Conservation (phyloP, 352 stramenopile genomes). For the Phytopythium aichiense region DNA sequence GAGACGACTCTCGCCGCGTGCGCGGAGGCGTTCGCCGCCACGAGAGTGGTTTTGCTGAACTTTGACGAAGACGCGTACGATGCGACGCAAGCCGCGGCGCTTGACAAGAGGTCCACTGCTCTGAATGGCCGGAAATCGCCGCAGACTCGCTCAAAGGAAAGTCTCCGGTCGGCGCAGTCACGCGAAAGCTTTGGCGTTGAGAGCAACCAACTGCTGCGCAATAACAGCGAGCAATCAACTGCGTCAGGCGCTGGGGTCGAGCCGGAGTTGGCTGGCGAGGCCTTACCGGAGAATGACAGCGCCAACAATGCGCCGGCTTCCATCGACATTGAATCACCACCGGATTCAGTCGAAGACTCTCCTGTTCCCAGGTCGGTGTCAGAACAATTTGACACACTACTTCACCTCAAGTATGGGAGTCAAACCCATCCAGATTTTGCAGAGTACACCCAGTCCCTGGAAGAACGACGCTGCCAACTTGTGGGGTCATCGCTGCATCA, state of each 20-base stretch:
- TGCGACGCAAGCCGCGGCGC: slow-evolving; percentile 19
- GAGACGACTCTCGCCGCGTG: slow-evolving; percentile 38
- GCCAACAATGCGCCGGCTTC: background rate
- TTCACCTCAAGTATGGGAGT: background rate
- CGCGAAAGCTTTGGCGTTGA: background rate
- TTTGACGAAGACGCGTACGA: slow-evolving; percentile 79
- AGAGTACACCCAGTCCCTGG: slow-evolving; percentile 24
- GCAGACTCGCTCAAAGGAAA: slow-evolving; percentile 2
- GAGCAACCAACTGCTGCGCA: background rate
- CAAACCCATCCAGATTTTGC: background rate
- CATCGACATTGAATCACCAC: background rate
- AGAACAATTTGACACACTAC: background rate
- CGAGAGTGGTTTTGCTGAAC: slow-evolving; percentile 51
- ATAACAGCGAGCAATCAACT: background rate
- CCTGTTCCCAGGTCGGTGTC: background rate
- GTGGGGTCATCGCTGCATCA: background rate
- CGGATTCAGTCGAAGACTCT: background rate
- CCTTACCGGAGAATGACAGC: background rate
- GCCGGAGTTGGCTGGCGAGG: background rate
- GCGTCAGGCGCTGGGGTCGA: background rate
- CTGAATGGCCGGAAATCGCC: background rate
- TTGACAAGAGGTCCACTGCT: slow-evolving; percentile 7
- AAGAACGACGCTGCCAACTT: slow-evolving; percentile 1
- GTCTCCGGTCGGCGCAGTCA: background rate
- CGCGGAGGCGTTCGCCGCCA: slow-evolving; percentile 24